Evolutionary conservation across 306 rosid species (phyloP).

Genomic region (Vigna nakashimae): DNA sequence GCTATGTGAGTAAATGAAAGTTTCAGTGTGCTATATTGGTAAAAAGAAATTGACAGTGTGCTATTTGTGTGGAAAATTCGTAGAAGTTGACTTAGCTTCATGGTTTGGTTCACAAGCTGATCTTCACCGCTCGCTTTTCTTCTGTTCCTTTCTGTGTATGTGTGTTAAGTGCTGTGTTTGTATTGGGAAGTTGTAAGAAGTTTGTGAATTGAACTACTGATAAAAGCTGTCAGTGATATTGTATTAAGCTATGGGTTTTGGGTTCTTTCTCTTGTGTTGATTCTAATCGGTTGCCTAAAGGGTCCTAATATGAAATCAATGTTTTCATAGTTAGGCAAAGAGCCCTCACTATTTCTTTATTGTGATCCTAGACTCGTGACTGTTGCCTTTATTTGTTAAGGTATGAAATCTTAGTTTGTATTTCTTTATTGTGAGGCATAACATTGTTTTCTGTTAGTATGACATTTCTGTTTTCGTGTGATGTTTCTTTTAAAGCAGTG

Average conservation of each 20-base stretch:
- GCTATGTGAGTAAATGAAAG: no score
- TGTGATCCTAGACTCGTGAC: not conserved
- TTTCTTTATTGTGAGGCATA: no score
- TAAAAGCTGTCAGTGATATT: conserved; percentile 30
- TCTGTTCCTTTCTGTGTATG: not conserved
- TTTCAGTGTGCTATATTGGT: no score
- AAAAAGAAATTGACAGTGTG: no score
- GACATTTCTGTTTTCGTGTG: no score
- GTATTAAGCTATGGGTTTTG: conserved; percentile 35
- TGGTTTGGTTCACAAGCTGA: not conserved
- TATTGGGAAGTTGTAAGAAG: not conserved
- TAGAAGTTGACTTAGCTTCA: not conserved
- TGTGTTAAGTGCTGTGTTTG: not conserved
- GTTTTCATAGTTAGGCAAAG: not conserved
- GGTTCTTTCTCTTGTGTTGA: not conserved
- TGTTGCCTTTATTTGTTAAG: not conserved
- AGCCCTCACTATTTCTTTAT: not conserved
- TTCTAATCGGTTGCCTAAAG: not conserved
- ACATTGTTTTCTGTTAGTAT: no score
- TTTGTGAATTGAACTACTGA: conserved; percentile 31
- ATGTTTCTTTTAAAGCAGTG: no score
- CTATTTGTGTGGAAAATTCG: no score
- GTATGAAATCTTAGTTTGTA: no score
- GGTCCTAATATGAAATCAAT: not conserved
- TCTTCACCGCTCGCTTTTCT: not conserved